phyloP scores from a whole-genome alignment of 305 asterid genomes.

The Fraxinus dipetala region DNA sequence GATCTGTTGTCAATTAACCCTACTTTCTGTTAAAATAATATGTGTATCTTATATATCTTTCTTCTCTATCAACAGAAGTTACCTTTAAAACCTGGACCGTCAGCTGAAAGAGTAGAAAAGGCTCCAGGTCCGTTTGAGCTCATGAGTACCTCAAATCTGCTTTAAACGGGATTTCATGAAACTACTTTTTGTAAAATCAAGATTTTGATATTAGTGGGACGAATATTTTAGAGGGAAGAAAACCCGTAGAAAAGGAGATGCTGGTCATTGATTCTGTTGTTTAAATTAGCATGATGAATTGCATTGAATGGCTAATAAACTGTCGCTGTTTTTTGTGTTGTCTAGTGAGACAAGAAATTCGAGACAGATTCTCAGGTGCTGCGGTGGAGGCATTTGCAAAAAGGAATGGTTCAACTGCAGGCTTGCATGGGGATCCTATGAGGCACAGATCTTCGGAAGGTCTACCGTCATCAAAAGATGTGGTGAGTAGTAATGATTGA shows the following conservation, averaged over 20 bases:
- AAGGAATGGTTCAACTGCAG: conserved; percentile 53
- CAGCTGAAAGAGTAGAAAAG: conserved; percentile 58
- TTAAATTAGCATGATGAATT: background rate
- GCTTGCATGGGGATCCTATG: conserved; percentile 55
- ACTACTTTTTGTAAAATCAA: background rate
- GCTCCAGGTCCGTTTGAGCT: conserved; percentile 48
- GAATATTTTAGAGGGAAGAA: background rate
- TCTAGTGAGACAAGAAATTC: conserved; percentile 59
- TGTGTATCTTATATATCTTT: conserved; percentile 13
- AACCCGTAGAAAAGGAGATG: background rate
- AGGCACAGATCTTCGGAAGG: conserved; percentile 60
- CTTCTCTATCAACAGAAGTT: conserved; percentile 41
- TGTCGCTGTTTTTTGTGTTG: background rate
- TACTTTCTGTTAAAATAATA: background rate
- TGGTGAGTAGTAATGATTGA: conserved; percentile 43
- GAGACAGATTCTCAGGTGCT: conserved; percentile 64
- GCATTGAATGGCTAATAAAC: background rate
- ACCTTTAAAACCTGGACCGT: conserved; percentile 58
- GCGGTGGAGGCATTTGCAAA: conserved; percentile 64
- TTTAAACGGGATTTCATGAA: background rate
- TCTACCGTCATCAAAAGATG: conserved; percentile 65
- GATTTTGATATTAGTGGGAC: background rate
- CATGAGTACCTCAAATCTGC: background rate
- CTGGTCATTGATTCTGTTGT: background rate
- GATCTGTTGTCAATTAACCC: background rate